Conservation (phyloP, 2,329 filamentous ascomycete genomes). For the Xylaria sp. region DNA sequence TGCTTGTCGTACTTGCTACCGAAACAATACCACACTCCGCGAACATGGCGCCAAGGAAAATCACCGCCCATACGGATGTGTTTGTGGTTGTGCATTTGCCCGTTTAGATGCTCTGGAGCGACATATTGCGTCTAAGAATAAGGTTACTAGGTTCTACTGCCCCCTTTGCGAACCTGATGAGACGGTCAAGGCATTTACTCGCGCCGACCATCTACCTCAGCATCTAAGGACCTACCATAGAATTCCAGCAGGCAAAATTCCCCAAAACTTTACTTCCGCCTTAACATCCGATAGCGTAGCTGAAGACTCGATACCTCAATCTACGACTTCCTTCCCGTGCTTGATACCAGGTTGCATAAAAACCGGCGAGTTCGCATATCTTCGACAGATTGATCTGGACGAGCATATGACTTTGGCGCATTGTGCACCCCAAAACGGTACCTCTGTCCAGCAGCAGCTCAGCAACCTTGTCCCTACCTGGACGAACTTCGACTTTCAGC, state of each 20-base stretch:
- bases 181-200: conserved; percentile 27
- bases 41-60: conserved; percentile 13
- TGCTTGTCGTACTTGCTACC: conserved; percentile 14
- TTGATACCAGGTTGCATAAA: conserved; percentile 16
- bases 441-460: not conserved
- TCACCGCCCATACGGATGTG: conserved; percentile 33
- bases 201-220: conserved; percentile 35
- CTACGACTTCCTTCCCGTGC: conserved; percentile 14
- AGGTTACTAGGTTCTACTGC: conserved; percentile 23
- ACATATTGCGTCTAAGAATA: conserved; percentile 33
- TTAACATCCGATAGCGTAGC: not conserved
- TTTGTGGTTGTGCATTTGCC: conserved; percentile 30
- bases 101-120: conserved; percentile 32
- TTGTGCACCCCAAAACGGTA: not conserved
- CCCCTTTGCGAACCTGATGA: conserved; percentile 29
- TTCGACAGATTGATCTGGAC: conserved; percentile 25
- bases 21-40: conserved; percentile 16
- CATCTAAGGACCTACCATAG: conserved; percentile 35
- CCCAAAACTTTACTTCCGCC: conserved; percentile 12
- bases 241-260: conserved; percentile 25
- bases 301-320: not conserved
- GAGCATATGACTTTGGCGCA: conserved; percentile 18
- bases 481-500: conserved; percentile 1
- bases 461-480: not conserved
- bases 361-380: conserved; percentile 13